Conservation (phyloP, 2,329 filamentous ascomycete species). For the Aspergillus sp. region DNA sequence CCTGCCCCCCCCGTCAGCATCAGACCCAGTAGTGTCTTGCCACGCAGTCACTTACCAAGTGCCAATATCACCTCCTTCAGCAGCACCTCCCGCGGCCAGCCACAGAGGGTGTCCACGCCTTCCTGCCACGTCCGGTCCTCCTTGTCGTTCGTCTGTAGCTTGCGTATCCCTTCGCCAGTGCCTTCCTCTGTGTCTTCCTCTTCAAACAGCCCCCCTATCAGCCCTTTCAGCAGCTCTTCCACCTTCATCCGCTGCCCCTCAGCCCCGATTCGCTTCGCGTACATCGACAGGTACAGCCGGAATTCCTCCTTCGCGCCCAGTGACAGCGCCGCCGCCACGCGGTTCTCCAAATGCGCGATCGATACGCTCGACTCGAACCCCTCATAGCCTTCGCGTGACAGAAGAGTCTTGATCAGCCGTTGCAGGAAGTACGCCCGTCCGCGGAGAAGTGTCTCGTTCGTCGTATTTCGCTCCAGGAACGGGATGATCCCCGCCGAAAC, state of each 20-base stretch:
- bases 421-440: conserved; percentile 87
- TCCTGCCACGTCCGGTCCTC: conserved; percentile 39
- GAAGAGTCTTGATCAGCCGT: conserved; percentile 76
- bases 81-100: conserved; percentile 81
- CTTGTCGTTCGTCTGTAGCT: conserved; percentile 21
- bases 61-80: conserved; percentile 87
- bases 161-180: conserved; percentile 15
- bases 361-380: conserved; percentile 83
- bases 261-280: conserved; percentile 86
- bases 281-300: conserved; percentile 92
- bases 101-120: conserved; percentile 63
- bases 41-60: conserved; percentile 67
- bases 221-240: conserved; percentile 75
- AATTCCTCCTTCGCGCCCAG: conserved; percentile 87
- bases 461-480: conserved; percentile 86
- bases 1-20: conserved; percentile 44
- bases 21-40: no score
- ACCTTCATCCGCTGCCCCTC: conserved; percentile 83
- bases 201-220: conserved; percentile 62
- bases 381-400: conserved; percentile 85
- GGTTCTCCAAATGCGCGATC: conserved; percentile 89
- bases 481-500: conserved; percentile 90
- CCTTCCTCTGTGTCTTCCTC: conserved; percentile 45
- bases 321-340: conserved; percentile 78
- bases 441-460: conserved; percentile 81